Base-by-base conservation (phyloP, 2,329 filamentous ascomycete genomes). In the Xylaria sp. region DNA sequence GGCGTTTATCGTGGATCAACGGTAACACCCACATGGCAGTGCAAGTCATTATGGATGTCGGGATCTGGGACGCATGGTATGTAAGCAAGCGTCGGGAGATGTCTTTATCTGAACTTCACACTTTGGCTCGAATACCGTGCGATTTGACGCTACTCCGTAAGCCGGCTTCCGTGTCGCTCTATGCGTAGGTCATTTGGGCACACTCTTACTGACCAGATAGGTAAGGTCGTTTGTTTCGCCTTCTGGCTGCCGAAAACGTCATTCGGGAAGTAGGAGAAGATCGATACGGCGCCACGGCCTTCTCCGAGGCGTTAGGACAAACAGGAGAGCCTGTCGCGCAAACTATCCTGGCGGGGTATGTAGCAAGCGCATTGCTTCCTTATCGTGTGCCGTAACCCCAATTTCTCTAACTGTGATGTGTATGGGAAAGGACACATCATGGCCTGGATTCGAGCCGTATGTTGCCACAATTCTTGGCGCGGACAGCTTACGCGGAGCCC, bases 401-500 rank as follows among this genome's bases (percentile, higher is more conserved):
- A 2, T 33, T 51, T 1, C 12, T 55, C 68, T 68, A 15, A 64
- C 33, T 5, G 0, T 6, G 9, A 46, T 59, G 65, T 18, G 15
- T 15, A 7, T 15, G 33, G 0, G 0, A 18, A 56, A 80, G 77
- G 25, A 76, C 79, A 48, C 78, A 79, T 66, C 78, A 78, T 58
- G 73, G 79, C 39, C 12, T 68, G 5, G 52, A 73, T 1, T 68
- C 77, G 1, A 76, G 72, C 48, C 74, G 76, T 6, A 79, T 79
- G 18, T 65, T 82, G 12, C 78, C 80, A 1, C 64, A 68, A 7
- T 82, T 79, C 56, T 71, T 81, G 0, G 73, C 75, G 23, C 78
- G 77, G 60, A 80, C 71, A 12, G 71, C 72, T 5, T 81, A 82
- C 64, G 71, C 74, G 58, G 79, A 80, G 23, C 79, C 80, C 15